These are phyloP conservation scores for Cenococcum geophilum DNA, from an alignment of 495 filamentous ascomycete genomes.

Conservation along the genomic window DNA sequence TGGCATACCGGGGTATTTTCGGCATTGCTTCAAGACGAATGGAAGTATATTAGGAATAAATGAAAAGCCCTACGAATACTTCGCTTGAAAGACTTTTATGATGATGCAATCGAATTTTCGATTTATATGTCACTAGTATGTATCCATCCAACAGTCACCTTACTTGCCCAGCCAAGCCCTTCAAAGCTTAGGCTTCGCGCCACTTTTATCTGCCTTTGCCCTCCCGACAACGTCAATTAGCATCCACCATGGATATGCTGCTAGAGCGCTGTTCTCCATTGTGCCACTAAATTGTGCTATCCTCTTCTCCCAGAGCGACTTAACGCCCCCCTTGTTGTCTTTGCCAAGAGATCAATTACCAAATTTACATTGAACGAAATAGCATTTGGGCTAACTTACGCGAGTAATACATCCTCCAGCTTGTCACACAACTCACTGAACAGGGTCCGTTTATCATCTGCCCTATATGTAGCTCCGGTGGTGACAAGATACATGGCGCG, in stretches of 20 bases:
- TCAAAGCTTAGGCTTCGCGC: slow-evolving; percentile 34
- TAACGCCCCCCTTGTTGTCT: slow-evolving; percentile 41
- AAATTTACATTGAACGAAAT: background rate
- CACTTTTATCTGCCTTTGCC: slow-evolving; percentile 25
- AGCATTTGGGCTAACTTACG: slow-evolving; percentile 23
- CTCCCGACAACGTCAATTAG: slow-evolving; percentile 31
- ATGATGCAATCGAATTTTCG: background rate
- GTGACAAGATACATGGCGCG: slow-evolving; percentile 56
- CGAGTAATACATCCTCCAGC: slow-evolving; percentile 46
- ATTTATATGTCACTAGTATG: background rate
- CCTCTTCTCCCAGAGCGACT: slow-evolving; percentile 41
- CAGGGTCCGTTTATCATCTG: slow-evolving; percentile 42
- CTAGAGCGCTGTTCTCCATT: slow-evolving; percentile 43
- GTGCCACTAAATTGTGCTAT: slow-evolving; percentile 49
- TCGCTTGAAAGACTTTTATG: background rate
- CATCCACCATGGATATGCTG: slow-evolving; percentile 47
- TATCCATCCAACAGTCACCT: background rate
- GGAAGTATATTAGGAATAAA: slow-evolving; percentile 30
- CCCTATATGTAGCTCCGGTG: slow-evolving; percentile 42
- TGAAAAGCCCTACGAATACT: slow-evolving; percentile 28
- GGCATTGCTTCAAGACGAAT: slow-evolving; percentile 28
- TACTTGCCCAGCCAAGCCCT: background rate
- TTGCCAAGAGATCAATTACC: slow-evolving; percentile 11
- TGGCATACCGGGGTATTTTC: slow-evolving; percentile 19
- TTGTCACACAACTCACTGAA: slow-evolving; percentile 51